Evolutionary conservation across 2,329 filamentous ascomycete genomes (phyloP).

Genomic region (Talaromyces sp.): DNA sequence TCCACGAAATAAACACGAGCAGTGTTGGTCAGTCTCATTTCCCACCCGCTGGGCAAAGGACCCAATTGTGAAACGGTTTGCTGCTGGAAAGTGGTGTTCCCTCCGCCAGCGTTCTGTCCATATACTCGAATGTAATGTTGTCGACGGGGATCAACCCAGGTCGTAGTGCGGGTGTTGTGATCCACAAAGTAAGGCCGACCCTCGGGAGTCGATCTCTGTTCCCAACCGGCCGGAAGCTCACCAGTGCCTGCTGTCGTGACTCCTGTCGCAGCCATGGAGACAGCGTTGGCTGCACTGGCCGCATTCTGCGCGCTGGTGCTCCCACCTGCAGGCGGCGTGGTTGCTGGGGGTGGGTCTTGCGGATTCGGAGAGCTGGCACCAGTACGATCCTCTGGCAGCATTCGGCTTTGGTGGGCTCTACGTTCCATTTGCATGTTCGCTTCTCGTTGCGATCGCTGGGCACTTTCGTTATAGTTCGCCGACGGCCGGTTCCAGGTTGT

Average conservation of each 20-base stretch:
- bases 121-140: conserved; percentile 99
- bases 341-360: conserved; percentile 44
- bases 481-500: conserved; percentile 95
- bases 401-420: conserved; percentile 89
- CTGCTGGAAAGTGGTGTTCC: conserved; percentile 82
- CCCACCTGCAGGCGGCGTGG: conserved; percentile 42
- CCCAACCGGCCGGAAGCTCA: conserved; percentile 93
- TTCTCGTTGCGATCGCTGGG: conserved; percentile 75
- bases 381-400: conserved; percentile 90
- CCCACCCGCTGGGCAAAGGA: conserved; percentile 93
- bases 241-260: conserved; percentile 91
- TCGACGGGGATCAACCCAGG: conserved; percentile 94
- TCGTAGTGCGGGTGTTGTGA: conserved; percentile 95
- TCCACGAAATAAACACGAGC: conserved; percentile 98
- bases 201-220: conserved; percentile 92
- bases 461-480: conserved; percentile 68
- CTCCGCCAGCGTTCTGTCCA: conserved; percentile 68
- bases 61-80: conserved; percentile 96
- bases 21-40: conserved; percentile 98
- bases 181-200: conserved; percentile 95
- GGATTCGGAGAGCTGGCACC: conserved; percentile 86
- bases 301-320: conserved; percentile 22
- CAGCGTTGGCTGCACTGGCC: conserved; percentile 52
- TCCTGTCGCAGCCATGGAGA: conserved; percentile 90
- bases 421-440: conserved; percentile 91